Evolutionary conservation across 208 protist genomes (phyloP).

Genomic region (Trypanosoma boissoni): DNA sequence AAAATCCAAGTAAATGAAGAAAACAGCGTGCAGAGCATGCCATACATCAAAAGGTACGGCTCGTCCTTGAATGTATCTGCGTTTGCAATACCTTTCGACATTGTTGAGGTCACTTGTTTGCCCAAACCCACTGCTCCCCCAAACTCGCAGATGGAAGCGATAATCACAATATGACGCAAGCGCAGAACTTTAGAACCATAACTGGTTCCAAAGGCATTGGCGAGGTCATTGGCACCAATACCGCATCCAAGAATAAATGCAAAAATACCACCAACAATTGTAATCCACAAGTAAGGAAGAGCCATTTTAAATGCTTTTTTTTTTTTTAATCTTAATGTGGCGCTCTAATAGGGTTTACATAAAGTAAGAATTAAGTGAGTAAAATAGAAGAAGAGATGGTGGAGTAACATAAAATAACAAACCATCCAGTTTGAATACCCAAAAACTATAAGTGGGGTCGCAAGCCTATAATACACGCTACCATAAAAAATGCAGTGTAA

Average conservation of each 20-base stretch:
- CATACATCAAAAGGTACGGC: constrained; percentile 83
- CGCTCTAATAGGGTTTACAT: too few relatives aligned
- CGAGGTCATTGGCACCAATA: constrained; percentile 90
- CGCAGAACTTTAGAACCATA: constrained; percentile 83
- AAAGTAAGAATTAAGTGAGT: too few relatives aligned
- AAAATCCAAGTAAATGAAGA: constrained; percentile 69
- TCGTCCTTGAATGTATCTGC: constrained; percentile 41
- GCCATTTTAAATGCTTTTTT: constrained; percentile 23
- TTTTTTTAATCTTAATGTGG: too few relatives aligned
- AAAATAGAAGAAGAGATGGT: too few relatives aligned
- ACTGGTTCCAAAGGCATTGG: constrained; percentile 89
- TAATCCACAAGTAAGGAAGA: constrained; percentile 73
- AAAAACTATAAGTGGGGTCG: too few relatives aligned
- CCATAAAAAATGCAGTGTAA: too few relatives aligned
- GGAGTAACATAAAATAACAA: too few relatives aligned
- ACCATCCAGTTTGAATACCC: too few relatives aligned
- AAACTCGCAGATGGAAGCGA: constrained; percentile 86
- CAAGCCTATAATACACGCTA: too few relatives aligned
- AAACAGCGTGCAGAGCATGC: constrained; percentile 69
- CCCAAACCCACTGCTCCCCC: constrained; percentile 65
- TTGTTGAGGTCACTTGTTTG: constrained; percentile 70
- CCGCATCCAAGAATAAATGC: constrained; percentile 74
- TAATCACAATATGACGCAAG: constrained; percentile 66
- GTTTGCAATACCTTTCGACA: constrained; percentile 73
- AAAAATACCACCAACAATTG: constrained; percentile 66